These are phyloP conservation scores for Kodamaea nitidulidarum DNA, from an alignment of 805 yeast genomes.

Conservation along the genomic window DNA sequence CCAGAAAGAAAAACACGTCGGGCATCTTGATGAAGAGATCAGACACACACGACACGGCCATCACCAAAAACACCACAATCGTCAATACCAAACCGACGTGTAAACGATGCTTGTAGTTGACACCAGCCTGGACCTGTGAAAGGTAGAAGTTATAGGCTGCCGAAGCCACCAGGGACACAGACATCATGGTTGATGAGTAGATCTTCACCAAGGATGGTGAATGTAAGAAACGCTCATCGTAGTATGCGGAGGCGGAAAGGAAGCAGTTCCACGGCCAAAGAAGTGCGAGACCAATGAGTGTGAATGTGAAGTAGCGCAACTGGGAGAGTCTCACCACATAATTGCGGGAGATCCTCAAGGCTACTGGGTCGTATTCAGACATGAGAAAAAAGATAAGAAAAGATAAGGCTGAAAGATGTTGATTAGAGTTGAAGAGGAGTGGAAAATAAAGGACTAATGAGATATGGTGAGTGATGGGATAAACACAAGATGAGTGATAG, in stretches of 20 bases:
- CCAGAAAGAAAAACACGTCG: slow-evolving; percentile 42
- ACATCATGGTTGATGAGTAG: slow-evolving; percentile 85
- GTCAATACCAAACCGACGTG: slow-evolving; percentile 58
- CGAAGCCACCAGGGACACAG: slow-evolving; percentile 69
- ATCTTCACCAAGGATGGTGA: slow-evolving; percentile 49
- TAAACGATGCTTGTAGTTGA: slow-evolving; percentile 55
- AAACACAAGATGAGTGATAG: too few relatives aligned
- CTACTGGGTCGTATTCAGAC: slow-evolving; percentile 19
- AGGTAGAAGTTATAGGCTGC: slow-evolving; percentile 56
- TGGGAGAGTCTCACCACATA: slow-evolving; percentile 22
- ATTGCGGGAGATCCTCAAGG: slow-evolving; percentile 12
- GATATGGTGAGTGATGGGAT: too few relatives aligned
- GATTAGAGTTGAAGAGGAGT: neutral
- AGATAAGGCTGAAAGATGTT: neutral
- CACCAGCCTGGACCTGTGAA: slow-evolving; percentile 61
- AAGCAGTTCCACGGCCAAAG: slow-evolving; percentile 98
- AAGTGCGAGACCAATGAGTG: slow-evolving; percentile 68
- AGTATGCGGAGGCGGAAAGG: slow-evolving; percentile 80
- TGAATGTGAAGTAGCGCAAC: slow-evolving; percentile 53
- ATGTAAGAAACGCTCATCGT: slow-evolving; percentile 54
- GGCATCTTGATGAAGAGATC: slow-evolving; percentile 31
- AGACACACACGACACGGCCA: slow-evolving; percentile 50
- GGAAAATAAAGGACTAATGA: neutral
- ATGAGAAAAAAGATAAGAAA: neutral
- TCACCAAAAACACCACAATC: slow-evolving; percentile 49